Base-by-base conservation (phyloP, 176 grass and related monocot species). In the Microstegium vimineum region DNA sequence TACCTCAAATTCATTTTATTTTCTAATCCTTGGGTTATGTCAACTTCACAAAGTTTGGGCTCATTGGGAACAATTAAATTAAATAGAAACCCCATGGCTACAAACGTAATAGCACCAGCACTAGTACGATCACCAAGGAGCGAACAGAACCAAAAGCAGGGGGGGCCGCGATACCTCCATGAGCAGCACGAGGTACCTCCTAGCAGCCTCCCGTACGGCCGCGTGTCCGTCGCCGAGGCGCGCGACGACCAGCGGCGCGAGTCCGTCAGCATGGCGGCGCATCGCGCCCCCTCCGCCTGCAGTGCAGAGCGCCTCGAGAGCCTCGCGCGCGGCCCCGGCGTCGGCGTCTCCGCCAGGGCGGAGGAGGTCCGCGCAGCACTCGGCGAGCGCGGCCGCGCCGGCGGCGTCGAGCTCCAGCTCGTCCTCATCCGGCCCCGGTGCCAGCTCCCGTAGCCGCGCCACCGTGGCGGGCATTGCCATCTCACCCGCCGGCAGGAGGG, bases 201-300 rank as follows among this genome's bases (percentile, higher is more conserved):
- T 91, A 26, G 92, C 83, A 31, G 88, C 89, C 79, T 94, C 92
- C 86, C 92, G 80, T 37, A 91, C 86, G 63, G 73, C 83, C 57
- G 89, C 75, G 69, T 88, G 81, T 16, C 66, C 86, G 78, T 94
- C 89, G 15, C 92, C 83, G 17, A 94, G 88, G 70, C 69, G 41
- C 54, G 33, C 89, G 1, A 94, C 69, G 38, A 94, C 89, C 30
- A 90, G 40, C 43, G 86, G 89, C 5, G 82, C 78, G 66, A 91
- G 76, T 46, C 74, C 85, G 6, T 91, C 92, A 20, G 74, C 79
- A 12, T 87, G 79, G 47, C 57, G 33, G 64, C 83, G 81, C 77
- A 94, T 75, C 23, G 51, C 76, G 14, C 61, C 82, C 54, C 81
- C 86, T 11, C 75, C 65, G 1, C 70, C 70, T 2, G 73, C 82